These are phyloP conservation scores for Sarocladiaceae sp. DNA, from an alignment of 2,329 filamentous ascomycete species.

Conservation along the genomic window DNA sequence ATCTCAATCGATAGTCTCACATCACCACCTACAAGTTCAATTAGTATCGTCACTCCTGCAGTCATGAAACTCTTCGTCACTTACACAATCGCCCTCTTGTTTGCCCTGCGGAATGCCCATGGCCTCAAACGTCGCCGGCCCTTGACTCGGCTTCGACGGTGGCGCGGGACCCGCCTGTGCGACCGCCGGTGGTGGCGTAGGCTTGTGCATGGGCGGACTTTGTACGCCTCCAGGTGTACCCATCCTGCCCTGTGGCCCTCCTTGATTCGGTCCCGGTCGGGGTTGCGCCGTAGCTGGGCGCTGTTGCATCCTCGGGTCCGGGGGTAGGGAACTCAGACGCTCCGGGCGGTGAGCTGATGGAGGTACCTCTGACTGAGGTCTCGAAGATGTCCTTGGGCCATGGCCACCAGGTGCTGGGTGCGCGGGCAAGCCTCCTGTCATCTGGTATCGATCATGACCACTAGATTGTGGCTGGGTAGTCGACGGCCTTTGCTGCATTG, in stretches of 20 bases:
- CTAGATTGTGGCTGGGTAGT: background rate
- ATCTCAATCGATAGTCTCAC: constrained; percentile 2
- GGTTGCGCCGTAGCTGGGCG: constrained; percentile 5
- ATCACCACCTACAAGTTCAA: constrained; percentile 8
- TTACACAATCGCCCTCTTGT: constrained; percentile 86
- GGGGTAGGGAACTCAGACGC: constrained; percentile 22
- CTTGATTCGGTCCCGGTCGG: background rate
- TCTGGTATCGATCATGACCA: constrained; percentile 10
- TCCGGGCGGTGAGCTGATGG: constrained; percentile 23
- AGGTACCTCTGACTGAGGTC: constrained; percentile 16
- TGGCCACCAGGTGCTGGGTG: constrained; percentile 1
- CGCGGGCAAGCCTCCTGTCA: constrained; percentile 1
- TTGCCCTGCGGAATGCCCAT: constrained; percentile 90
- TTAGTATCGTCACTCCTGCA: background rate
- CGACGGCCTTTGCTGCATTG: constrained; percentile 11
- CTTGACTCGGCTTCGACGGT: constrained; percentile 49
- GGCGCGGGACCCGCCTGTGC: constrained; percentile 28
- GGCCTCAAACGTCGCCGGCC: constrained; percentile 93
- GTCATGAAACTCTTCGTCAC: constrained; percentile 22
- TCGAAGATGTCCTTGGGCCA: constrained; percentile 13
- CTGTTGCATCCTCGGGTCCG: background rate
- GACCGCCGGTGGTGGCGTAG: constrained; percentile 23
- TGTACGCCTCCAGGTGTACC: constrained; percentile 9
- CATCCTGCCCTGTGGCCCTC: constrained; percentile 8
- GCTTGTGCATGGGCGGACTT: constrained; percentile 14